Conservation (phyloP, 164 flowering plant species). For the Litsea cubeba region DNA sequence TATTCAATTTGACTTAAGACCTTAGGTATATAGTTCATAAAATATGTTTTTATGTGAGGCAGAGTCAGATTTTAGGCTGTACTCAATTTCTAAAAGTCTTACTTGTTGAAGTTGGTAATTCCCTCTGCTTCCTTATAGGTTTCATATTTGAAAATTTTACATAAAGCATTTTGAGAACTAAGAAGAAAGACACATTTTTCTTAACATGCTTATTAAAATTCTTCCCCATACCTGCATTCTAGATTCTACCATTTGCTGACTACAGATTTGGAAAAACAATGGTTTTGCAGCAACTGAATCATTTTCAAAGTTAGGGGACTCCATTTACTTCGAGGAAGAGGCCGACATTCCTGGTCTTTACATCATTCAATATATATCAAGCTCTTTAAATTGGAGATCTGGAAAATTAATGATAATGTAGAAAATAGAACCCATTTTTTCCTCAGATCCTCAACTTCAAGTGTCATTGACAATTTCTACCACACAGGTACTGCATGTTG, state of each 20-base stretch:
- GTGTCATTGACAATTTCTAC: slow-evolving; percentile 47
- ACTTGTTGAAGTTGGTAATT: too few relatives aligned
- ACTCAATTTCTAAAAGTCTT: too few relatives aligned
- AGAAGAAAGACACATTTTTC: too few relatives aligned
- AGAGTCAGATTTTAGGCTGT: too few relatives aligned
- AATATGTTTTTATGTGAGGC: too few relatives aligned
- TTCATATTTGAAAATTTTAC: too few relatives aligned
- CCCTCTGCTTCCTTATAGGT: too few relatives aligned
- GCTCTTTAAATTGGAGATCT: slow-evolving; percentile 67
- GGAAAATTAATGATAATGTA: slow-evolving; percentile 46
- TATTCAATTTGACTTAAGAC: neutral
- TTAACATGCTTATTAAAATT: too few relatives aligned
- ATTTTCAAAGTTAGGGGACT: slow-evolving; percentile 94
- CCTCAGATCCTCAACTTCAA: slow-evolving; percentile 67
- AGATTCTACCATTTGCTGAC: too few relatives aligned
- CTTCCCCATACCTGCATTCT: too few relatives aligned
- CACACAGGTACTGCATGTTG: slow-evolving; percentile 26
- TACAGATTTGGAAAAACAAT: neutral
- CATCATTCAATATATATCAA: slow-evolving; percentile 76
- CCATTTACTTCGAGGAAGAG: slow-evolving; percentile 79
- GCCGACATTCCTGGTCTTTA: slow-evolving; percentile 53
- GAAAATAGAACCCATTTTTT: slow-evolving; percentile 54
- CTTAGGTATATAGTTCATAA: too few relatives aligned
- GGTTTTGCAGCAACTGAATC: slow-evolving; percentile 73
- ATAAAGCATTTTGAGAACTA: too few relatives aligned